Evolutionary conservation across 495 filamentous ascomycete species (phyloP).

Genomic region (Aspergillus bertholletiae): DNA sequence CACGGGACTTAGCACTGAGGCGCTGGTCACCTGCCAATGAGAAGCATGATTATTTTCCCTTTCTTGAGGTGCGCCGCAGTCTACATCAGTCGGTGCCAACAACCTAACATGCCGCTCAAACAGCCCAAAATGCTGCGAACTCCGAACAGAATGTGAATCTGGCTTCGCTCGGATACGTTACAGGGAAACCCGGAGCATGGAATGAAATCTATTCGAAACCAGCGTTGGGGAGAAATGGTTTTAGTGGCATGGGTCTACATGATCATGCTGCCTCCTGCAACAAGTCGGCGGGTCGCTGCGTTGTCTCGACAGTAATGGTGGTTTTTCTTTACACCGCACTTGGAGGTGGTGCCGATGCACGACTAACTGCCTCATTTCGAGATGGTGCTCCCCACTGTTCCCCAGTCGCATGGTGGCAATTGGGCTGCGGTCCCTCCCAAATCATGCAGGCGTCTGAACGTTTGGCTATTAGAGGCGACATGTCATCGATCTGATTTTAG

Average conservation of each 20-base stretch:
- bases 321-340: constrained; percentile 15
- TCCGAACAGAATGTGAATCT: neutral
- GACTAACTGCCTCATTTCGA: constrained; percentile 24
- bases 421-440: constrained; percentile 18
- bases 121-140: neutral
- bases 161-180: neutral
- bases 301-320: constrained; percentile 18
- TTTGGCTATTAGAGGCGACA: constrained; percentile 34
- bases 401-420: constrained; percentile 12
- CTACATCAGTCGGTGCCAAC: neutral
- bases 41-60: neutral
- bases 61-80: too few relatives aligned
- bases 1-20: constrained; percentile 2
- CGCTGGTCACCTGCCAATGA: neutral
- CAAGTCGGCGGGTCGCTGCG: constrained; percentile 19
- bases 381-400: constrained; percentile 20
- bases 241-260: neutral
- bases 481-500: constrained; percentile 30
- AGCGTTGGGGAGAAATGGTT: neutral
- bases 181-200: neutral
- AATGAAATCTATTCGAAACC: neutral
- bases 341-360: constrained; percentile 21
- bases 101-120: neutral
- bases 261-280: neutral
- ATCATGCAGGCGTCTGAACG: constrained; percentile 21